Conservation (phyloP, 768 basidiomycete genomes). For the Lentinula sp. region DNA sequence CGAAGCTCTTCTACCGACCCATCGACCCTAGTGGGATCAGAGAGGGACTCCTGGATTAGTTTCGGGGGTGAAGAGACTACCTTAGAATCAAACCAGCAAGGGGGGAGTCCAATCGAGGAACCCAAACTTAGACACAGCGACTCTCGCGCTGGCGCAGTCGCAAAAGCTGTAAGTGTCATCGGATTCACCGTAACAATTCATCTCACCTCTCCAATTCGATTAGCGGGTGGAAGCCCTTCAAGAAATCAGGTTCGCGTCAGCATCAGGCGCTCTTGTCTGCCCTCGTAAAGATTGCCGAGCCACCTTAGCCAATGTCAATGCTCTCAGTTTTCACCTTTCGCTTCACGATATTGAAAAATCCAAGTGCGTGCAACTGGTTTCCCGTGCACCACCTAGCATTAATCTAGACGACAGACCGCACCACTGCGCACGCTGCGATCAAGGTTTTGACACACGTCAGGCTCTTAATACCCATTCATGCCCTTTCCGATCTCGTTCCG, state of each 20-base stretch:
- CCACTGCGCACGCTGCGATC: not conserved
- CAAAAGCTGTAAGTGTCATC: constrained; percentile 30
- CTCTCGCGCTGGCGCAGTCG: constrained; percentile 28
- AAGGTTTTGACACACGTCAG: not conserved
- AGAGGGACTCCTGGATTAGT: not conserved
- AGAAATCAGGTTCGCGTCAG: constrained; percentile 19
- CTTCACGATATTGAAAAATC: constrained; percentile 26
- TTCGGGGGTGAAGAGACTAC: not conserved
- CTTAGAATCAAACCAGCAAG: not conserved
- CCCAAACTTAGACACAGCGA: constrained; percentile 26
- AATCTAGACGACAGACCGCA: not conserved
- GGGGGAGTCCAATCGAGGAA: constrained; percentile 8
- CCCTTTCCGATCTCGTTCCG: constrained; percentile 4
- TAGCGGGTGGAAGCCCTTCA: constrained; percentile 32
- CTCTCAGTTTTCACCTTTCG: constrained; percentile 28
- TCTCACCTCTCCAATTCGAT: not conserved
- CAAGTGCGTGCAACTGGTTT: not conserved
- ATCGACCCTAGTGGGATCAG: not conserved
- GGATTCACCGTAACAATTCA: not conserved
- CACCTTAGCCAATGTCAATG: constrained; percentile 19
- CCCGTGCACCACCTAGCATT: not conserved
- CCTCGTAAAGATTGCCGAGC: constrained; percentile 36
- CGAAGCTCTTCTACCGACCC: not conserved
- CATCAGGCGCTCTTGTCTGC: constrained; percentile 32
- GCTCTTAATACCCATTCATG: constrained; percentile 7